phyloP scores from a whole-genome alignment of 805 yeast genomes.

The Candida nanaspora region DNA sequence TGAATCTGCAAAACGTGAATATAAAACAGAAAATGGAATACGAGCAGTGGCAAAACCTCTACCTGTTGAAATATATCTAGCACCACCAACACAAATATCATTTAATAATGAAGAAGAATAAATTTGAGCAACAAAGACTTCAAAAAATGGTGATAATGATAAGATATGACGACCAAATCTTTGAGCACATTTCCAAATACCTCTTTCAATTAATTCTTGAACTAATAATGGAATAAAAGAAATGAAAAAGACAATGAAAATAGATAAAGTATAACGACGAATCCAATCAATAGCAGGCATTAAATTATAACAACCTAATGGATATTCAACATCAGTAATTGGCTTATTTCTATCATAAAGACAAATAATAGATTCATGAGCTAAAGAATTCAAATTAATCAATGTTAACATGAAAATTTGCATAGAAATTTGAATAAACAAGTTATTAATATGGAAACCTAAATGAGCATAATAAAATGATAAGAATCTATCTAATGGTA shows the following conservation, averaged over 20 bases:
- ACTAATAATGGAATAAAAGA: conserved; percentile 73
- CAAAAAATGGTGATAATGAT: conserved; percentile 74
- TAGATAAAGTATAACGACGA: conserved; percentile 72
- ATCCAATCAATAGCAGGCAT: conserved; percentile 75
- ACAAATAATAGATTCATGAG: conserved; percentile 67
- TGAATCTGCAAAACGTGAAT: conserved; percentile 73
- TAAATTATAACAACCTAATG: conserved; percentile 69
- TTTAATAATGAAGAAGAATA: conserved; percentile 65
- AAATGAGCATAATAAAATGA: conserved; percentile 83
- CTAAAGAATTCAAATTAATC: conserved; percentile 64
- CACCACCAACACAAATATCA: conserved; percentile 79
- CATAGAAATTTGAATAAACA: conserved; percentile 69
- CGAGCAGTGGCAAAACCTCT: conserved; percentile 82
- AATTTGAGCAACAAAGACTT: conserved; percentile 75
- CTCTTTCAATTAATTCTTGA: conserved; percentile 78
- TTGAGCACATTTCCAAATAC: conserved; percentile 66
- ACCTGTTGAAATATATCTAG: conserved; percentile 80
- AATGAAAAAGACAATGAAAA: conserved; percentile 75
- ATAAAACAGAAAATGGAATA: conserved; percentile 67
- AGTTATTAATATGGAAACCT: conserved; percentile 78
- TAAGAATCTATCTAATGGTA: conserved; percentile 74
- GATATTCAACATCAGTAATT: conserved; percentile 56
- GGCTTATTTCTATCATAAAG: conserved; percentile 59
- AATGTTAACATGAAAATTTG: conserved; percentile 65
- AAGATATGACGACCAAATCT: conserved; percentile 62